Conservation (phyloP, 2,329 filamentous ascomycete species). For the Moelleriella libera region DNA sequence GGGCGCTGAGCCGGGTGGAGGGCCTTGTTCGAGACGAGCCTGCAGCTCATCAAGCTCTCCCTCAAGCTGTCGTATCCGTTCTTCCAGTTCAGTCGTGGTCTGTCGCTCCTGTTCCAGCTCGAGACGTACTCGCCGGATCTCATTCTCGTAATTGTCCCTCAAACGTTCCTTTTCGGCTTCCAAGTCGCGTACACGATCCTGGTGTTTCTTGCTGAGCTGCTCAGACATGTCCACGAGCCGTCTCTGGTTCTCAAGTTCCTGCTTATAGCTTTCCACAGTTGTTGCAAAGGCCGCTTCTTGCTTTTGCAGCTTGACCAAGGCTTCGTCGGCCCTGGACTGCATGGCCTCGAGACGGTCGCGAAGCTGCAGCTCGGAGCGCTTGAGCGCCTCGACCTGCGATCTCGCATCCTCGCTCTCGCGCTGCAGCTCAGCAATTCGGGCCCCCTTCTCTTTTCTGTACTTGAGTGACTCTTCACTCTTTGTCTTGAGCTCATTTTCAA, state of each 20-base stretch:
- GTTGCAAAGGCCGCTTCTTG: conserved; percentile 71
- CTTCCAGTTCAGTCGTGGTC: conserved; percentile 29
- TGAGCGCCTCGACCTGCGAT: conserved; percentile 61
- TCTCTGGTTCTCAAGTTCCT: conserved; percentile 69
- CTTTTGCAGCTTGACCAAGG: conserved; percentile 67
- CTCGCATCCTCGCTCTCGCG: conserved; percentile 76
- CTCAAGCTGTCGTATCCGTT: conserved; percentile 35
- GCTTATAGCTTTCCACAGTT: conserved; percentile 73
- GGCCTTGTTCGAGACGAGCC: conserved; percentile 28
- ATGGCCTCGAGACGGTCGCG: conserved; percentile 71
- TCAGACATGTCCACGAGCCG: conserved; percentile 73
- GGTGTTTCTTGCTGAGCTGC: conserved; percentile 59
- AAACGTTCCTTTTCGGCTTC: conserved; percentile 45
- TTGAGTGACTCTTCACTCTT: conserved; percentile 79
- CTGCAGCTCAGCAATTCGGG: conserved; percentile 76
- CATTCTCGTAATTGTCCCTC: conserved; percentile 51
- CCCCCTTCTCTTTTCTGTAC: conserved; percentile 87
- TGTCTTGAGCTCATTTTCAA: conserved; percentile 80
- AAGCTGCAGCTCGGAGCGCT: conserved; percentile 66
- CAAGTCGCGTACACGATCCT: conserved; percentile 55
- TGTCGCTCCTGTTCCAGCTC: conserved; percentile 42
- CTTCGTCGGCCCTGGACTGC: conserved; percentile 76
- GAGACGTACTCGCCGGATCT: conserved; percentile 38
- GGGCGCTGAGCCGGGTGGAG: conserved; percentile 33
- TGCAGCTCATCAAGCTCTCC: conserved; percentile 39